Percentiles rank a stretch among this genome's conserved stretches.
phyloP scores from a whole-genome alignment of 495 filamentous ascomycete species.

The Xylona heveae region DNA sequence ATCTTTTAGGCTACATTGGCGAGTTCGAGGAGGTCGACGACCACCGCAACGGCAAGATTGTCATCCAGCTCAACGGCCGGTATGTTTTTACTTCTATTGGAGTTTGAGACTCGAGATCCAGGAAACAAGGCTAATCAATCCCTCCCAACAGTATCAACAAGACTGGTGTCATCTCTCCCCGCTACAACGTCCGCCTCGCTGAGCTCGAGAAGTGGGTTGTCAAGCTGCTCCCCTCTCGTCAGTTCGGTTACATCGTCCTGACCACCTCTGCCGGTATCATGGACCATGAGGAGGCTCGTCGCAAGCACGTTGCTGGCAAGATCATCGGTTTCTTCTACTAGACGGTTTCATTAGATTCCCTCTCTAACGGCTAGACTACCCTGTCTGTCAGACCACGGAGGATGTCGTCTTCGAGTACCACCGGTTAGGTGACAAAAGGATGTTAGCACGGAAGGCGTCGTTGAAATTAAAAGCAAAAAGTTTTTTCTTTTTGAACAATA shows the following conservation, averaged over 20 bases:
- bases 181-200: slow-evolving; percentile 93
- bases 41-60: slow-evolving; percentile 96
- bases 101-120: background rate
- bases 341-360: too few species aligned
- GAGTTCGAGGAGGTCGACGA: slow-evolving; percentile 99
- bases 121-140: too few species aligned
- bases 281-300: slow-evolving; percentile 97
- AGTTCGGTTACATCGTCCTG: slow-evolving; percentile 97
- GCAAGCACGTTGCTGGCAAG: slow-evolving; percentile 95
- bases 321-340: slow-evolving; percentile 97
- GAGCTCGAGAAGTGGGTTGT: slow-evolving; percentile 99
- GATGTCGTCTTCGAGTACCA: too few species aligned
- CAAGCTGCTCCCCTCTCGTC: slow-evolving; percentile 94
- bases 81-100: slow-evolving; percentile 9
- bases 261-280: slow-evolving; percentile 98
- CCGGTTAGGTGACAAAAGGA: too few species aligned
- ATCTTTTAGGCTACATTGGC: slow-evolving; percentile 76
- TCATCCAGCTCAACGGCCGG: slow-evolving; percentile 83
- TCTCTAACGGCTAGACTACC: too few species aligned
- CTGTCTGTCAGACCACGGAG: too few species aligned
- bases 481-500: too few species aligned
- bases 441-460: too few species aligned
- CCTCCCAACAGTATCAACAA: slow-evolving; percentile 58
- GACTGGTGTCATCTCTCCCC: slow-evolving; percentile 93
- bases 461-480: too few species aligned